Evolutionary conservation across 352 stramenopile genomes (phyloP), one percentile per base, ranked within the genome.

Genomic region (Phytophthora fragariae): DNA sequence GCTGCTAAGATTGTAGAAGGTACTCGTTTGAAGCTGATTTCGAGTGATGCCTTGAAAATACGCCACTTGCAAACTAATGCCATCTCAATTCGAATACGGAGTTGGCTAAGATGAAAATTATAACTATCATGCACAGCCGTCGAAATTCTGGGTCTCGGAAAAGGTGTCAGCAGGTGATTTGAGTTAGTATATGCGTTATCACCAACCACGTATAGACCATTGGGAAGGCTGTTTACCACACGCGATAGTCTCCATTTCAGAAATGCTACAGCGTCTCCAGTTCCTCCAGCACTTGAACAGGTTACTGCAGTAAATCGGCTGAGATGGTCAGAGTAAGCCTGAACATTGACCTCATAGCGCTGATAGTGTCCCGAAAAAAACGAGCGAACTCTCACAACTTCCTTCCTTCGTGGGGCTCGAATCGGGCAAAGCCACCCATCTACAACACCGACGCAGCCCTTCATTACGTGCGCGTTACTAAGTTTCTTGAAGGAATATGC

Each of bases 301-400:
- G 49, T 31, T 56, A 35, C 7, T 15, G 19, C n/a, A 8, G 47
- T 54, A 54, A 54, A 54, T 54, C 47, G 47, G 15, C n/a, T 54
- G 14, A 54, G 47, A 6, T 54, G 47, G 14, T 54, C n/a, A 54
- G n/a, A 54, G 47, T 9, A 54, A 31, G 47, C n/a, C 47, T 54
- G 50, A 2, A 61, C 62, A 24, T 60, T 68, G n/a, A 61, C 49
- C 17, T 37, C 61, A 33, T 68, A 68, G 6, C 35, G 31, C 44
- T 52, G 50, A 5, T 68, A 68, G 33, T 60, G 61, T 2, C 35
- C 61, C 31, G n/a, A 68, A 24, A 67, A 67, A 44, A 68, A 60
- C 8, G 50, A 68, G 0, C 33, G 50, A 33, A 60, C 61, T 5
- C 61, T 19, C 27, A 14, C 21, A 37, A 68, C 50, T 37, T 56